Evolutionary conservation across 495 filamentous ascomycete genomes (phyloP), one percentile per base, ranked within the genome.

Genomic region (Neurospora sublineolata): DNA sequence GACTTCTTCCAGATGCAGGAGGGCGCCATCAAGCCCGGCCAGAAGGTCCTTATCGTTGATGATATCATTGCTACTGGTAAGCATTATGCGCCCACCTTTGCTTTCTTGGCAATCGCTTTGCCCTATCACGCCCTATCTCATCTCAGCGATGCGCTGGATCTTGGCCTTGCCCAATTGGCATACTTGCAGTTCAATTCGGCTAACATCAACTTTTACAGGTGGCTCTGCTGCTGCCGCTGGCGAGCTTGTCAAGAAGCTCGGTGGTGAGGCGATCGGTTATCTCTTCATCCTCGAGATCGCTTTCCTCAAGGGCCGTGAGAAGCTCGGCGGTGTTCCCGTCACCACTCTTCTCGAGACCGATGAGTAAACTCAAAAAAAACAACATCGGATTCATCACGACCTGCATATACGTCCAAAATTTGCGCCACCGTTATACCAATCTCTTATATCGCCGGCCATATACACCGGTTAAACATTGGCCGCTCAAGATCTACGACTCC

Each of bases 21-120:
- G 69, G 93, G 90, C 80, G 88, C 89, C 14, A 89, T 98, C 77
- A 91, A 92, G 85, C 85, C 87, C 44, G 96, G 94, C 23, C 93
- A 97, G 86, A 91, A 89, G 79, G 94, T 97, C 23, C 81, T 99
- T 73, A 86, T 99, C 68, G 91, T 99, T 52, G 95, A 99, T 79
- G 95, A 99, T 80, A 94, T 99, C 76, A 98, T 99, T 82, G 95
- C 95, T 40, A 99, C 95, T 73, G 95, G 95, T 97, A 86, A 80
- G 89, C 81, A 76, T 72, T 73, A 72, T 70, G 68, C 37, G 37
- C 44, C 36, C 42, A 23, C 12, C 27, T 70, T 68, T 37, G 30
- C 41, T 40, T 42, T 68, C 8, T 36, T 27, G 68, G 40, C 40
- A 69, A 60, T 58, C 5, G 14, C 16, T 23, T 58, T 58, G 46